A percentile compares a stretch with the other conserved stretches of the same genome.
Evolutionary conservation across 75 land plant genomes (phyloP).

Genomic region (Pinus tabuliformis): DNA sequence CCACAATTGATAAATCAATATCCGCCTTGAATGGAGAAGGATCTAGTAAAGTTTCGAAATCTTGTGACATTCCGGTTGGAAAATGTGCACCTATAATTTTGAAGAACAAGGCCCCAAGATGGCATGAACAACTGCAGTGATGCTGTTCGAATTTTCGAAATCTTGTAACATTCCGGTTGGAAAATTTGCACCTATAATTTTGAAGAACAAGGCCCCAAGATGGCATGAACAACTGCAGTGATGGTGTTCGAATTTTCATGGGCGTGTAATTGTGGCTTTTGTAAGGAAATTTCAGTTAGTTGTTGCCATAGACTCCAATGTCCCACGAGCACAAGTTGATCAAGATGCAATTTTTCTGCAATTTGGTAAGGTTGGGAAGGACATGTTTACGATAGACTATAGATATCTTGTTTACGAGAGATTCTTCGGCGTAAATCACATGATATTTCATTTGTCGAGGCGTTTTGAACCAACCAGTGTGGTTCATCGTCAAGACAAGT

Average conservation of each 20-base stretch:
- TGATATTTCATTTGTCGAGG: too few species aligned
- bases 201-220: slow-evolving; percentile 90
- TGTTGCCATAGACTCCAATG: slow-evolving; percentile 69
- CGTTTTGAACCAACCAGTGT: too few species aligned
- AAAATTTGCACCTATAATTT: slow-evolving; percentile 27
- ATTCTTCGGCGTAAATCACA: too few species aligned
- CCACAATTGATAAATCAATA: slow-evolving; percentile 1
- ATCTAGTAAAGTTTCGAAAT: background rate
- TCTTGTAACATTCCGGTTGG: background rate
- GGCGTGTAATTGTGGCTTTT: slow-evolving; percentile 89
- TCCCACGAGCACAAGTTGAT: slow-evolving; percentile 46
- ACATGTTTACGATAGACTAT: slow-evolving; percentile 71
- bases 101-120: slow-evolving; percentile 90
- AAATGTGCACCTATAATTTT: slow-evolving; percentile 38
- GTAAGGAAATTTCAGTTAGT: slow-evolving; percentile 96
- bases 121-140: slow-evolving; percentile 96
- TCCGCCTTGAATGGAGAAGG: background rate
- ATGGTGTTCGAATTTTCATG: slow-evolving; percentile 97
- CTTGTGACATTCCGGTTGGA: background rate
- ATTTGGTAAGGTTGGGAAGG: slow-evolving; percentile 65
- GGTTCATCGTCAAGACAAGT: too few species aligned
- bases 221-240: slow-evolving; percentile 98
- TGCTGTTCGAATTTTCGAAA: slow-evolving; percentile 91
- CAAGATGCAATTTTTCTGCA: slow-evolving; percentile 65
- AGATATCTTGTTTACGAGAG: too few species aligned